A percentile compares a stretch with the other conserved stretches of the same genome.
phyloP scores from a whole-genome alignment of 345 rosid species.

The Xanthoceras sorbifolium region DNA sequence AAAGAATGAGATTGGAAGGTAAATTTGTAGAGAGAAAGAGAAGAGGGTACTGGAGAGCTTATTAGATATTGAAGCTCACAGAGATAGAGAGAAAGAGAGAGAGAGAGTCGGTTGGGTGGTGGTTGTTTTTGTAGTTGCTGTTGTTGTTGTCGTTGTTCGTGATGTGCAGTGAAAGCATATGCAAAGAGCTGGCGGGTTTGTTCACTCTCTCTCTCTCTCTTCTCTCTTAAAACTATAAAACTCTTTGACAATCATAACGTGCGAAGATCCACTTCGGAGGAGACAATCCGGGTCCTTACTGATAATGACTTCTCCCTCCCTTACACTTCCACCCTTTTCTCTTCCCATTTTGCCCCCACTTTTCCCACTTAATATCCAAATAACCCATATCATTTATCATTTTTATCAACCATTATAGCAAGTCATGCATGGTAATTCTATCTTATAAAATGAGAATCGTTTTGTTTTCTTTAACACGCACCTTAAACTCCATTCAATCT shows the following conservation, averaged over 20 bases:
- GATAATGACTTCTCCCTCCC: constrained; percentile 28
- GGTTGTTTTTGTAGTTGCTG: constrained; percentile 15
- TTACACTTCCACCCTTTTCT: not conserved
- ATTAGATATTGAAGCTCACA: constrained; percentile 1
- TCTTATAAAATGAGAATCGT: too few relatives aligned
- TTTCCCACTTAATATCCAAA: constrained; percentile 4
- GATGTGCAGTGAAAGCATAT: constrained; percentile 29
- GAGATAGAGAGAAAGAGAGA: not conserved
- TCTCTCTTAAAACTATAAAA: not conserved
- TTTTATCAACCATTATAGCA: too few relatives aligned
- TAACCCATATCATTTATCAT: constrained; percentile 26
- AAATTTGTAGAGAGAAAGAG: not conserved
- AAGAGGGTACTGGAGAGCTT: not conserved
- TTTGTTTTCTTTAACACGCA: too few relatives aligned
- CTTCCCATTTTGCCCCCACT: not conserved
- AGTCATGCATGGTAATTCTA: too few relatives aligned
- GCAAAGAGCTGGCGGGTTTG: constrained; percentile 22
- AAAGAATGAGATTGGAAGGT: not conserved
- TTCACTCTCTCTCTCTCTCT: constrained; percentile 12
- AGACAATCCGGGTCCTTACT: constrained; percentile 49
- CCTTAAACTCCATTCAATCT: too few relatives aligned
- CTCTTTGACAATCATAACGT: constrained; percentile 44
- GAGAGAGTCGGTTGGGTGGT: constrained; percentile 29
- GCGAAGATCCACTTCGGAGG: constrained; percentile 58
- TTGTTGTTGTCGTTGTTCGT: not conserved